Evolutionary conservation across 1,284 basidiomycete genomes (phyloP).

Genomic region (Athelia sp.): DNA sequence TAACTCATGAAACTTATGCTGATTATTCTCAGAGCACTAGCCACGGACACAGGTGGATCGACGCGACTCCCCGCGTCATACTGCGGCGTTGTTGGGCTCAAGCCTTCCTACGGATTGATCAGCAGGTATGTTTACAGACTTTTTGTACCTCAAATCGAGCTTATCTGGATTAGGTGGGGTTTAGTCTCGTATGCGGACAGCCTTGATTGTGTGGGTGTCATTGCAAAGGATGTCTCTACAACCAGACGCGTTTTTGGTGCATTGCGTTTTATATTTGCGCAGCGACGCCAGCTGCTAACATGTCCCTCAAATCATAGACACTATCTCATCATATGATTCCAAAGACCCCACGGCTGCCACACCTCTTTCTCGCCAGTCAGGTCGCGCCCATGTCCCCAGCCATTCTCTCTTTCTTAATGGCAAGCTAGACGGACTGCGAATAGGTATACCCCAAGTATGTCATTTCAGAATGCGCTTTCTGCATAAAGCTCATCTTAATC

Average conservation of each 20-base stretch:
- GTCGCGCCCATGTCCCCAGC: not conserved
- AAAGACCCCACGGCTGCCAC: constrained; percentile 77
- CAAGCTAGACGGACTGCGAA: constrained; percentile 37
- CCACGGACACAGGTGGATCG: constrained; percentile 95
- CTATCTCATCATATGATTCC: constrained; percentile 60
- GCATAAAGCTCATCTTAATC: not conserved
- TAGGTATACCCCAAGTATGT: constrained; percentile 57
- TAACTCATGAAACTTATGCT: not conserved
- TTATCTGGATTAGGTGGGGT: constrained; percentile 61
- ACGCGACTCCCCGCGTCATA: constrained; percentile 91
- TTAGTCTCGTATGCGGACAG: constrained; percentile 93
- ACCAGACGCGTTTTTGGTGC: constrained; percentile 61
- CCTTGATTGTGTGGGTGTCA: constrained; percentile 88
- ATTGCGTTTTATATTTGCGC: constrained; percentile 16
- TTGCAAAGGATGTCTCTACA: constrained; percentile 52
- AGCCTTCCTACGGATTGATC: constrained; percentile 92
- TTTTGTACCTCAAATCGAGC: not conserved
- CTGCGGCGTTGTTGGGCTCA: constrained; percentile 88
- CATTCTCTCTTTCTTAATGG: constrained; percentile 12
- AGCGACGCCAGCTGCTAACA: not conserved
- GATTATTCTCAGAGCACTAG: constrained; percentile 63
- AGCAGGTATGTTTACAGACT: constrained; percentile 57
- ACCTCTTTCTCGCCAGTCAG: constrained; percentile 32
- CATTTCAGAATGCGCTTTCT: not conserved
- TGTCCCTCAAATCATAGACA: not conserved